phyloP scores from a whole-genome alignment of 2,329 filamentous ascomycete species.

The Apiospora malaysiana region DNA sequence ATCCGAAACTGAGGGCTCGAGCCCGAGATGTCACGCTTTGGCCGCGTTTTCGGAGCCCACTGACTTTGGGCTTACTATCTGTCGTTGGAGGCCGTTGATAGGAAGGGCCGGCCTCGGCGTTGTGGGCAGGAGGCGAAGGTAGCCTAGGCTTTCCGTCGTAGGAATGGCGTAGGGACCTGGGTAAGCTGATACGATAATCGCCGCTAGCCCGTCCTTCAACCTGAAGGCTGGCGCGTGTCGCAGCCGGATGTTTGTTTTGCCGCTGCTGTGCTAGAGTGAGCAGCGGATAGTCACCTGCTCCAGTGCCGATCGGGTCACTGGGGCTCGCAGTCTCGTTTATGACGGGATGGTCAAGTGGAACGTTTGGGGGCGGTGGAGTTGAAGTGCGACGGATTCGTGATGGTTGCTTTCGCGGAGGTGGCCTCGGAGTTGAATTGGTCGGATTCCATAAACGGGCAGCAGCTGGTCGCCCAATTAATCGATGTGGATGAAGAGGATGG shows the following conservation, averaged over 20 bases:
- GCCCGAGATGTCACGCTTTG: slow-evolving; percentile 39
- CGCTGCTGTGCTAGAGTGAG: slow-evolving; percentile 57
- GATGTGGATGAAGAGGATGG: slow-evolving; percentile 30
- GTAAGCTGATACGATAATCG: slow-evolving; percentile 58
- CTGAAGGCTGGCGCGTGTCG: slow-evolving; percentile 56
- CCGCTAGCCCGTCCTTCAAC: slow-evolving; percentile 53
- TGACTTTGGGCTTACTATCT: slow-evolving; percentile 29
- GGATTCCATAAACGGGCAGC: slow-evolving; percentile 65
- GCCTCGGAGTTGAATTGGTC: slow-evolving; percentile 62
- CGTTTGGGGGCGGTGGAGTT: slow-evolving; percentile 57
- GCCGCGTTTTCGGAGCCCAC: slow-evolving; percentile 35
- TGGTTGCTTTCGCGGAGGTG: slow-evolving; percentile 29
- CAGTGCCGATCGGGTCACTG: slow-evolving; percentile 45
- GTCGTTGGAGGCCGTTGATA: slow-evolving; percentile 29
- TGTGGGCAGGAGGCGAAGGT: slow-evolving; percentile 28
- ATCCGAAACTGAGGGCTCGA: slow-evolving; percentile 38
- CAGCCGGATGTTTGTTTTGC: slow-evolving; percentile 50
- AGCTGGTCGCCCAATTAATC: slow-evolving; percentile 47
- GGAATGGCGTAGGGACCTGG: slow-evolving; percentile 58
- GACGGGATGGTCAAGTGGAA: slow-evolving; percentile 55
- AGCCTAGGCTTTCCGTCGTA: slow-evolving; percentile 52
- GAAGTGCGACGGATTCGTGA: slow-evolving; percentile 53
- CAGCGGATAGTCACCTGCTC: slow-evolving; percentile 56
- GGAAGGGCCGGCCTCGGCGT: slow-evolving; percentile 35
- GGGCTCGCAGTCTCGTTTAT: slow-evolving; percentile 45